A percentile compares a stretch with the other conserved stretches of the same genome.
Evolutionary conservation across 2,329 filamentous ascomycete species (phyloP).

Genomic region (Ophiostoma quercus): DNA sequence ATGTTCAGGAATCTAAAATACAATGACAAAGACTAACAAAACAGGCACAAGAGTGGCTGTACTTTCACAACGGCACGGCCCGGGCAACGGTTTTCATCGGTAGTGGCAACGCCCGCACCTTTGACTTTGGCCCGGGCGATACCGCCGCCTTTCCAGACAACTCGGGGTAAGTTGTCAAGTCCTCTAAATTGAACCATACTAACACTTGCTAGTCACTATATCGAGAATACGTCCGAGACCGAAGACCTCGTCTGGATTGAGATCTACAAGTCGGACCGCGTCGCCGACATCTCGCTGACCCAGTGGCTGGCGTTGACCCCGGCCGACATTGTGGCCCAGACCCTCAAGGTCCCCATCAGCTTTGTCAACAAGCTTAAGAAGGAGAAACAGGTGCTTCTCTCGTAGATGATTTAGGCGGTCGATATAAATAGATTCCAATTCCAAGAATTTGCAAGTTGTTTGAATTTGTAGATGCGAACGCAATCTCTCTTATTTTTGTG

Average conservation of each 20-base stretch:
- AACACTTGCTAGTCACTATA: neutral
- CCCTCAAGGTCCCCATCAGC: conserved; percentile 53
- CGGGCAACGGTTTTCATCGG: conserved; percentile 62
- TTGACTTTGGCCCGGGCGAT: conserved; percentile 63
- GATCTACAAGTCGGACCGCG: conserved; percentile 62
- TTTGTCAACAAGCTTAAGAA: conserved; percentile 55
- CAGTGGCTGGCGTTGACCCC: conserved; percentile 68
- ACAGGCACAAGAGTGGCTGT: conserved; percentile 66
- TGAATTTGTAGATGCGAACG: neutral
- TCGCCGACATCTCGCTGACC: conserved; percentile 60
- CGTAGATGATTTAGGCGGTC: neutral
- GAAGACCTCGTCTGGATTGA: conserved; percentile 64
- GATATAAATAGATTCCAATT: neutral
- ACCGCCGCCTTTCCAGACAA: conserved; percentile 48
- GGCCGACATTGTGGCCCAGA: conserved; percentile 54
- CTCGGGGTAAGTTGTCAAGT: neutral
- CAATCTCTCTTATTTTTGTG: neutral
- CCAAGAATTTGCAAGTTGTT: neutral
- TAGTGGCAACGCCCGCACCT: conserved; percentile 55
- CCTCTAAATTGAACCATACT: neutral
- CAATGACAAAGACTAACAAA: conserved; percentile 32
- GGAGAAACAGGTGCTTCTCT: conserved; percentile 57
- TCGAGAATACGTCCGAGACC: conserved; percentile 46
- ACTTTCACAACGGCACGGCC: conserved; percentile 59
- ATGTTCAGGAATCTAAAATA: neutral